Base-by-base conservation (phyloP, 177 flowering plant genomes). In the Vitis hybrid region DNA sequence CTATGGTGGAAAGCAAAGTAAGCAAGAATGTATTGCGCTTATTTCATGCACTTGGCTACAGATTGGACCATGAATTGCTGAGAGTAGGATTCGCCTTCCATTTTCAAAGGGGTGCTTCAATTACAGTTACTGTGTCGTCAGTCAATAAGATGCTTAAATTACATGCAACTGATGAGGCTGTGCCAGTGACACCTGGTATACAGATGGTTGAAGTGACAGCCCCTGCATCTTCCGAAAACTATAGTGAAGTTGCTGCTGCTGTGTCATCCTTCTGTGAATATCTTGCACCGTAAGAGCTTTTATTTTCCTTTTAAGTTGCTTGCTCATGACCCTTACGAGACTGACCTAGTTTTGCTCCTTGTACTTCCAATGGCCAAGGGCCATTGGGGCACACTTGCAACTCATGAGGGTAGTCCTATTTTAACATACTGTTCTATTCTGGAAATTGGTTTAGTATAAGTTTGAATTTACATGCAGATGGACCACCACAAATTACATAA, bases 161-260 rank as follows among this genome's bases (percentile, higher is more conserved):
- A 6, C 97, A 95, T 77, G 90, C 92, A 51, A 86, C 82, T 5
- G 99, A 93, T 66, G 99, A 93, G 64, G 92, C 91, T 63, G 84
- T 86, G 58, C 93, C 94, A 2, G 88, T 95, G 18, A 89, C 97
- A 17, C 94, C 92, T 9, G 99, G 97, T 17, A 87, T 95, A 62
- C 98, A 95, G 77, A 62, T 95, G 64, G 97, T 95, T 50, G 97
- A 95, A 84, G 97, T 93, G 57, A 89, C 97, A 1, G 95, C 99
- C 60, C 97, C 97, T 52, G 97, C 98, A 23, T 59, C 91, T 5
- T 81, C 93, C 52, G 97, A 95, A 52, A 95, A 85, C 65, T 95
- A 95, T 67, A 65, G 78, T 67, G 97, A 95, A 76, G 97, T 95
- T 62, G 97, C 58, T 64, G 83, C 93, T 3, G 89, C 97, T 13